Conservation (phyloP, 2,329 filamentous ascomycete species). For the Claviceps maximensis region DNA sequence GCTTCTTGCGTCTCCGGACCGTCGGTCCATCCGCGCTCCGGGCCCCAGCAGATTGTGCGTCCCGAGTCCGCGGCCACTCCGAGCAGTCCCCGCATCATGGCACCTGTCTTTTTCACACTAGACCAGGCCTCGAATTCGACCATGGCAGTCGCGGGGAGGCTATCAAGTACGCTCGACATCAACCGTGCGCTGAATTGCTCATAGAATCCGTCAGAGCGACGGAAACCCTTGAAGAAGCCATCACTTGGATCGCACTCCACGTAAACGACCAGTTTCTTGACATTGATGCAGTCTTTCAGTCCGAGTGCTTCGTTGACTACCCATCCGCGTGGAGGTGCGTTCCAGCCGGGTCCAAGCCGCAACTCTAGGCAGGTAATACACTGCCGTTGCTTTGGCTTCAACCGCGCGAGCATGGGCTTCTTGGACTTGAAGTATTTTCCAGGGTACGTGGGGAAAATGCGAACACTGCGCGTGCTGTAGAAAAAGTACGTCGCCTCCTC, state of each 20-base stretch:
- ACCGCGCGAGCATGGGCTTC: constrained; percentile 53
- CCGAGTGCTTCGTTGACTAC: constrained; percentile 52
- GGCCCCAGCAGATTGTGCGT: constrained; percentile 52
- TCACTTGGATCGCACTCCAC: constrained; percentile 62
- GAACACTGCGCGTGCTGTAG: constrained; percentile 49
- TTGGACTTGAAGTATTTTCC: constrained; percentile 61
- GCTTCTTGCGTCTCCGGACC: constrained; percentile 24
- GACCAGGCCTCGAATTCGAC: constrained; percentile 60
- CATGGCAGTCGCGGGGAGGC: constrained; percentile 39
- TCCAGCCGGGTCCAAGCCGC: constrained; percentile 61
- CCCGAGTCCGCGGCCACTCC: constrained; percentile 34
- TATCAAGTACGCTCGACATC: constrained; percentile 40
- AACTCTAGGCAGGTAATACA: constrained; percentile 53
- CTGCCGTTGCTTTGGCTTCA: constrained; percentile 46
- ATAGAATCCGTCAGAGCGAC: constrained; percentile 54
- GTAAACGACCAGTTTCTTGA: constrained; percentile 50
- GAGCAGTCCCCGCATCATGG: constrained; percentile 49
- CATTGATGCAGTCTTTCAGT: constrained; percentile 45
- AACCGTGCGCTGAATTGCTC: constrained; percentile 50
- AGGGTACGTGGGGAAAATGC: constrained; percentile 52
- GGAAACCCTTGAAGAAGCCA: constrained; percentile 53
- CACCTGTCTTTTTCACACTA: constrained; percentile 50
- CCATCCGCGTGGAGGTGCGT: constrained; percentile 56
- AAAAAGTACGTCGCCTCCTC: constrained; percentile 51
- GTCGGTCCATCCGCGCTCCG: constrained; percentile 52